A percentile compares a stretch with the other conserved stretches of the same genome.
Evolutionary conservation across 129 eudicot species (phyloP).

Genomic region (Erigeron canadensis): DNA sequence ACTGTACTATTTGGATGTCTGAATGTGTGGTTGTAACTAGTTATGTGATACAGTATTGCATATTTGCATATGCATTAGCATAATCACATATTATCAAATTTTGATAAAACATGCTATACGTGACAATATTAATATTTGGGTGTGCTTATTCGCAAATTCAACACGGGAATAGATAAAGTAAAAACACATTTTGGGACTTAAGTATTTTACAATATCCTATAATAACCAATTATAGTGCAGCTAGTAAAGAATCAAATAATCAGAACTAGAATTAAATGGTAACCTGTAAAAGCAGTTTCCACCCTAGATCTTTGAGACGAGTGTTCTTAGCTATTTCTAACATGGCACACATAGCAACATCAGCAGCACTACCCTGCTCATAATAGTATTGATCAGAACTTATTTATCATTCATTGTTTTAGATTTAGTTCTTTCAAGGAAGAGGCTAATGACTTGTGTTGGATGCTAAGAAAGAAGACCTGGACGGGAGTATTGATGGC

Average conservation of each 20-base stretch:
- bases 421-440: neutral
- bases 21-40: neutral
- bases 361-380: conserved; percentile 97
- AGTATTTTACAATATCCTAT: no score
- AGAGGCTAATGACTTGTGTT: neutral
- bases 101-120: no score
- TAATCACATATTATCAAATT: neutral
- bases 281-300: conserved; percentile 93
- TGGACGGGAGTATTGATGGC: conserved; percentile 98
- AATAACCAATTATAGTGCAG: no score
- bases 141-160: no score
- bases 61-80: no score
- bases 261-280: no score
- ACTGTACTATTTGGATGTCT: no score
- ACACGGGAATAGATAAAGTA: no score
- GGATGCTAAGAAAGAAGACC: conserved; percentile 40
- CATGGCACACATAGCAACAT: conserved; percentile 99
- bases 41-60: neutral
- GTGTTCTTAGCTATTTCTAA: conserved; percentile 70
- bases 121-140: no score
- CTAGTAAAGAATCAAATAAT: neutral
- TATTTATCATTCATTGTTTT: neutral
- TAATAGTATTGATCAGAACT: neutral
- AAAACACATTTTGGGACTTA: no score
- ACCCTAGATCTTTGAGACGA: conserved; percentile 80